Conservation (phyloP, 208 protist species). For the Leishmania turanica region DNA sequence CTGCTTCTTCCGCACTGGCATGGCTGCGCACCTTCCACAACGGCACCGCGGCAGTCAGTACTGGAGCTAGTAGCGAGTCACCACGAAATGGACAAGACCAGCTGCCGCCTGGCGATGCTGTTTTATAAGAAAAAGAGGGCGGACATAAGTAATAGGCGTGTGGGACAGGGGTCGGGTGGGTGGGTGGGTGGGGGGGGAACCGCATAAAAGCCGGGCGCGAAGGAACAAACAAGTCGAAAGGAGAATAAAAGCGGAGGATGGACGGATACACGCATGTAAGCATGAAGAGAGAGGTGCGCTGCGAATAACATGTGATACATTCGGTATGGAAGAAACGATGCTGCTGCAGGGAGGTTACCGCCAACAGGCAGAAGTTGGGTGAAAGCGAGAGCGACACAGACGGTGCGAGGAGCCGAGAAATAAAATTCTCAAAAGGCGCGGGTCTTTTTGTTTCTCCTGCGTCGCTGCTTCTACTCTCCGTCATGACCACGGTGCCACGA, state of each 20-base stretch:
- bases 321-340: background rate
- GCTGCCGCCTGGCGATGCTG: background rate
- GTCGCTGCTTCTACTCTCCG: background rate
- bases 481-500: background rate
- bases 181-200: background rate
- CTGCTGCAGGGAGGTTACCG: background rate
- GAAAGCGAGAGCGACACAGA: background rate
- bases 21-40: slow-evolving; percentile 21
- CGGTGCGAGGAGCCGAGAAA: background rate
- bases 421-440: background rate
- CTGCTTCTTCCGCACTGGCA: slow-evolving; percentile 90
- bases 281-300: background rate
- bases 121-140: background rate
- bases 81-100: background rate
- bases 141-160: background rate
- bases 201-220: background rate
- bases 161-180: too few species aligned
- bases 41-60: background rate
- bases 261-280: background rate
- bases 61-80: background rate
- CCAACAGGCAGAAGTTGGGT: background rate
- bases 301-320: background rate
- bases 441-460: too few species aligned
- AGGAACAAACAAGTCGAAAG: background rate
- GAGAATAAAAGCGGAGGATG: background rate